Percentiles rank a stretch among this genome's conserved stretches.
These are phyloP conservation scores for Pezicula neosporulosa DNA, from an alignment of 2,329 filamentous ascomycete genomes.

Conservation along the genomic window DNA sequence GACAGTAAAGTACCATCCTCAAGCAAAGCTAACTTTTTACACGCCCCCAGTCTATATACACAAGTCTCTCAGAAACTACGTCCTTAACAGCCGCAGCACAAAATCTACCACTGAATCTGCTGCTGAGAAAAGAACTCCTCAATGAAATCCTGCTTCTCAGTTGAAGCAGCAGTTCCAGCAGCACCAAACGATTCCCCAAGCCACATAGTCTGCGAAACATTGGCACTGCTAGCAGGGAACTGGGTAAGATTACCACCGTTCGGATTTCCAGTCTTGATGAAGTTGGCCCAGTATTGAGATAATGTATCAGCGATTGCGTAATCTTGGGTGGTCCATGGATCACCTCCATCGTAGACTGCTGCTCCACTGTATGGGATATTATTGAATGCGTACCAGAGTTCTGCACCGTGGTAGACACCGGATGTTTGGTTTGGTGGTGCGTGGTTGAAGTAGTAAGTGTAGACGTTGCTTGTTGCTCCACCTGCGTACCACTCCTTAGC, in stretches of 20 bases:
- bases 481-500: conserved; percentile 21
- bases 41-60: too few species aligned
- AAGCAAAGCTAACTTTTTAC: too few species aligned
- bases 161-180: neutral
- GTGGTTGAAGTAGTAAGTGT: conserved; percentile 24
- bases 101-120: neutral
- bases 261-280: conserved; percentile 61
- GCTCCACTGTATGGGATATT: conserved; percentile 18
- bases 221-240: conserved; percentile 7
- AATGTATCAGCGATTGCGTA: conserved; percentile 29
- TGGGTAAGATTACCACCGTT: conserved; percentile 37
- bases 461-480: conserved; percentile 23
- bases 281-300: conserved; percentile 70
- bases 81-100: too few species aligned
- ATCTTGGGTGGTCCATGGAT: conserved; percentile 23
- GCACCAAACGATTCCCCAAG: neutral
- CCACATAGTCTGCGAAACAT: conserved; percentile 9
- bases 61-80: too few species aligned
- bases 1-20: too few species aligned
- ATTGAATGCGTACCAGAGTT: conserved; percentile 26
- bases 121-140: conserved; percentile 1
- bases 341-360: conserved; percentile 9
- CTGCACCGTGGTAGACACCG: conserved; percentile 25
- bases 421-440: conserved; percentile 16
- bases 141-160: neutral